These are phyloP conservation scores for Cicer yamashitae DNA, from an alignment of 306 rosid genomes.

Conservation along the genomic window DNA sequence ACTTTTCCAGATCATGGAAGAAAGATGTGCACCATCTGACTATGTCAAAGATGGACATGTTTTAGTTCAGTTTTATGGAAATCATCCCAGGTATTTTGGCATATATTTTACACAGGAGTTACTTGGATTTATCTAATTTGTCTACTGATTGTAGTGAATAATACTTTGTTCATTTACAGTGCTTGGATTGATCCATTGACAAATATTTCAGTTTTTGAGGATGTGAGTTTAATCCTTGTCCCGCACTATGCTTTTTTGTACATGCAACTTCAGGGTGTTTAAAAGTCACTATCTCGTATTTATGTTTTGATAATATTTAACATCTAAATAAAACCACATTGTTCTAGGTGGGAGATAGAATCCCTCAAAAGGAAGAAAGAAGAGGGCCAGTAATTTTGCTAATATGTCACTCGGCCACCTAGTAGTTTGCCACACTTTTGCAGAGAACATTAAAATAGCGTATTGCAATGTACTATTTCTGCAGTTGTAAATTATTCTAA, in stretches of 20 bases:
- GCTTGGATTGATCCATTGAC: conserved; percentile 60
- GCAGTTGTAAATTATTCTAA: conserved; percentile 18
- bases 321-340: conserved; percentile 27
- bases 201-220: conserved; percentile 57
- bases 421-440: neutral
- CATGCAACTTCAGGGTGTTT: conserved; percentile 26
- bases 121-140: conserved; percentile 26
- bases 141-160: conserved; percentile 29
- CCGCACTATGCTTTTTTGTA: conserved; percentile 32
- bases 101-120: conserved; percentile 29
- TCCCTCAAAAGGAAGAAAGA: conserved; percentile 31
- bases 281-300: conserved; percentile 34
- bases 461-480: conserved; percentile 13
- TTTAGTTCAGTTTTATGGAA: conserved; percentile 61
- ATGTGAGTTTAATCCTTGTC: conserved; percentile 55
- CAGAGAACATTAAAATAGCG: conserved; percentile 10
- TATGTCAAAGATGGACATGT: conserved; percentile 52
- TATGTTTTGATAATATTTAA: conserved; percentile 38
- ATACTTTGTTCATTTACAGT: conserved; percentile 47
- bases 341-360: conserved; percentile 20
- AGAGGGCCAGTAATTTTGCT: conserved; percentile 8
- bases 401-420: neutral
- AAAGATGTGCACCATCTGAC: conserved; percentile 50
- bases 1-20: conserved; percentile 55
- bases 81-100: conserved; percentile 48